A percentile compares a stretch with the other conserved stretches of the same genome.
phyloP scores from a whole-genome alignment of 805 yeast species.

The Lipomyces mesembrius region DNA sequence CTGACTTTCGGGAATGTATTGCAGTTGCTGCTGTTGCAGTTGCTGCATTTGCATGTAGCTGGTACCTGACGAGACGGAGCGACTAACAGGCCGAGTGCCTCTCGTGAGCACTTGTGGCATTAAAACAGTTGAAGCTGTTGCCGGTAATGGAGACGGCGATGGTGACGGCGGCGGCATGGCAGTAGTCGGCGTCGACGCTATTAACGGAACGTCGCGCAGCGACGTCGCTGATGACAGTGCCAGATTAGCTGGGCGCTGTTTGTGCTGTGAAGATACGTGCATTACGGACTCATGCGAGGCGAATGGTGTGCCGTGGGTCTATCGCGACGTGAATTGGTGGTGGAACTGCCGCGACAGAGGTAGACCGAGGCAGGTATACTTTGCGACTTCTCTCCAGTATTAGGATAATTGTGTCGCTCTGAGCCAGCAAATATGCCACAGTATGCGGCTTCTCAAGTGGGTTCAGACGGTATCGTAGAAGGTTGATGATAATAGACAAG shows the following conservation, averaged over 20 bases:
- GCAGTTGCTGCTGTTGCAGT: constrained; percentile 6
- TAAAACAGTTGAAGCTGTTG: constrained; percentile 7
- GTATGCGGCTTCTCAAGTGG: too few species aligned
- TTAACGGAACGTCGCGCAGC: constrained; percentile 2
- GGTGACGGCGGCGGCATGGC: constrained; percentile 24
- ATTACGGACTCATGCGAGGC: constrained; percentile 4
- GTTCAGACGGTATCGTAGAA: too few species aligned
- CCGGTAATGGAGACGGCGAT: constrained; percentile 28
- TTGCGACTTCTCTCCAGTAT: too few species aligned
- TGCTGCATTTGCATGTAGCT: background rate
- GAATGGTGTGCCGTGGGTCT: background rate
- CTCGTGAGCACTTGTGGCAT: constrained; percentile 14
- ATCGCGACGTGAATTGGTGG: too few species aligned
- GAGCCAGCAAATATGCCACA: too few species aligned
- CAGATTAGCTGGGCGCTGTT: constrained; percentile 28
- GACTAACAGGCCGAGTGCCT: constrained; percentile 15
- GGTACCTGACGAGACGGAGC: constrained; percentile 14
- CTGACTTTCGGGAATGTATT: background rate
- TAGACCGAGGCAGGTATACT: too few species aligned
- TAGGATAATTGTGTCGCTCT: too few species aligned
- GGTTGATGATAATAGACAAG: too few species aligned
- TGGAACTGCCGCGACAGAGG: too few species aligned
- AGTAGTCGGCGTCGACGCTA: constrained; percentile 4
- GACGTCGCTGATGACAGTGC: constrained; percentile 21
- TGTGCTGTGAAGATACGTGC: constrained; percentile 18